Base-by-base conservation (phyloP, 108 stramenopile genomes). In the Fistulifera solaris region DNA sequence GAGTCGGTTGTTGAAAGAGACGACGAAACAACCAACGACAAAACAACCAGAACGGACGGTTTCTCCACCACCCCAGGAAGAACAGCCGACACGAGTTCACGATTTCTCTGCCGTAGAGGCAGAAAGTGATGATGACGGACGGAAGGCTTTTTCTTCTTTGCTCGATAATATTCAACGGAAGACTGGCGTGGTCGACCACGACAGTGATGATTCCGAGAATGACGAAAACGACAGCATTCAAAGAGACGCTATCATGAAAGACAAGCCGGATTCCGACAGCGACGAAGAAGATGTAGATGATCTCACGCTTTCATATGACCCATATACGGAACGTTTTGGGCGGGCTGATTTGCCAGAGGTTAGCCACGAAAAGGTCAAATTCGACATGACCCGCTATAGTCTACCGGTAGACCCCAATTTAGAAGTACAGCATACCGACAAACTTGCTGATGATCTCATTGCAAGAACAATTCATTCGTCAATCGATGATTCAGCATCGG, bases 1-100 rank as follows among this genome's bases (percentile, higher is more conserved):
- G 35, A 81, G 82, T 52, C 73, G 80, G 26, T 56, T 79, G 28
- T 19, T 69, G 12, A 50, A 19, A 27, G 24, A 46, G 25, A 53
- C 14, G 14, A 54, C 16, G 22, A 21, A 11, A 6, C 3, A 35
- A n/a, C n/a, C n/a, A n/a, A n/a, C n/a, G n/a, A n/a, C n/a, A n/a
- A 16, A 24, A 49, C 17, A 50, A 15, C n/a, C n/a, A 35, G 31
- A 35, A 35, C 31, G 31, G 3, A 3, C 31, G 3, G 31, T 35
- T 35, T 6, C 31, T 35, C 8, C 31, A 8, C 31, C 31, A 6
- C 6, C 8, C 3, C 31, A 35, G 31, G 8, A 35, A 35, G 31
- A 35, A 35, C 8, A 6, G 31, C 31, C 31, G 31, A 35, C 31
- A 8, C 31, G 31, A 35, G 31, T 35, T 3, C 31, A 35, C 31